Percentiles rank a stretch among this genome's conserved stretches.
Evolutionary conservation across 495 filamentous ascomycete genomes (phyloP).

Genomic region (Sphaerosporella brunnea): DNA sequence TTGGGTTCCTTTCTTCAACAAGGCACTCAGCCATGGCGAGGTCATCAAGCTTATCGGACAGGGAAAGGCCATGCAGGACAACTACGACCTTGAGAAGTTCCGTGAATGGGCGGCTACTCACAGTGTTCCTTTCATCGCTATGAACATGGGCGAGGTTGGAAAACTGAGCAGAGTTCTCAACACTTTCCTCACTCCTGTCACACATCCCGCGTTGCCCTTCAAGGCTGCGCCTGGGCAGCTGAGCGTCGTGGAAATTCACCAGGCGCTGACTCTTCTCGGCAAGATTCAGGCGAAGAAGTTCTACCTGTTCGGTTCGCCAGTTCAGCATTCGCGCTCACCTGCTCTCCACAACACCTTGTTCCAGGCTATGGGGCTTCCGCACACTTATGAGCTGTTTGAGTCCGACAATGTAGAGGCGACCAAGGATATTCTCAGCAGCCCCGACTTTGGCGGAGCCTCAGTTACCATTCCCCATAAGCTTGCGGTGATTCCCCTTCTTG

Average conservation of each 20-base stretch:
- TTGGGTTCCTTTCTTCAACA: slow-evolving; percentile 77
- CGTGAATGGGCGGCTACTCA: slow-evolving; percentile 56
- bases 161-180: slow-evolving; percentile 84
- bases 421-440: slow-evolving; percentile 45
- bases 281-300: slow-evolving; percentile 61
- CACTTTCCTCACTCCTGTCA: slow-evolving; percentile 86
- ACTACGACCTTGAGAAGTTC: slow-evolving; percentile 70
- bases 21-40: slow-evolving; percentile 69
- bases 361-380: slow-evolving; percentile 58
- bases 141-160: slow-evolving; percentile 86
- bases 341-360: slow-evolving; percentile 82
- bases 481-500: slow-evolving; percentile 65
- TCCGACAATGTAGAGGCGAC: slow-evolving; percentile 52
- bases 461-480: slow-evolving; percentile 93
- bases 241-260: slow-evolving; percentile 74
- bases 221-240: slow-evolving; percentile 92
- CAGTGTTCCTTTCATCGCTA: slow-evolving; percentile 66
- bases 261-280: slow-evolving; percentile 57
- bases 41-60: slow-evolving; percentile 87
- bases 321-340: slow-evolving; percentile 63
- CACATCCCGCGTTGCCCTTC: slow-evolving; percentile 71
- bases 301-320: slow-evolving; percentile 73
- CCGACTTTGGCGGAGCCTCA: slow-evolving; percentile 77
- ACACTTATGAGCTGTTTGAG: slow-evolving; percentile 67
- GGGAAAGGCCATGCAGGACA: slow-evolving; percentile 61